Conservation (phyloP, 2,329 filamentous ascomycete species). For the Aspergillus tamarii region DNA sequence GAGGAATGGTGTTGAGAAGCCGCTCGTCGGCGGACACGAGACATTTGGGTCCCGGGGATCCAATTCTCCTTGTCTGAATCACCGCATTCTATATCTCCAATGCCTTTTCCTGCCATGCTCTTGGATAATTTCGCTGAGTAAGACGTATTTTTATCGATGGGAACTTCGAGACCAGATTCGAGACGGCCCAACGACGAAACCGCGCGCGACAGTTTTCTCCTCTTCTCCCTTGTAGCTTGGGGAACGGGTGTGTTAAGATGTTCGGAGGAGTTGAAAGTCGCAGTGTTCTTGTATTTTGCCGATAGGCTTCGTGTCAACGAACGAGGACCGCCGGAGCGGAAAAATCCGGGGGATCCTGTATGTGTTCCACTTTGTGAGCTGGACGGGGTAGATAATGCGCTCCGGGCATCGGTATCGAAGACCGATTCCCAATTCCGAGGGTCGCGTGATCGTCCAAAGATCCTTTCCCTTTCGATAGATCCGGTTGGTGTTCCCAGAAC, state of each 20-base stretch:
- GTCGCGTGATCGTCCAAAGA: slow-evolving; percentile 78
- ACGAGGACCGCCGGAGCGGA: slow-evolving; percentile 69
- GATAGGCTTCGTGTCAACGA: slow-evolving; percentile 52
- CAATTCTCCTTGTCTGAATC: slow-evolving; percentile 98
- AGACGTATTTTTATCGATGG: slow-evolving; percentile 42
- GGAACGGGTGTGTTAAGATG: slow-evolving; percentile 56
- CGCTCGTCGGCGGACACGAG: slow-evolving; percentile 42
- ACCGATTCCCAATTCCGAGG: slow-evolving; percentile 90
- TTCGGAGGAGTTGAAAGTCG: slow-evolving; percentile 41
- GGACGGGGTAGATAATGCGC: slow-evolving; percentile 77
- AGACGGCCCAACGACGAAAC: slow-evolving; percentile 66
- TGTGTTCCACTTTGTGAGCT: slow-evolving; percentile 69
- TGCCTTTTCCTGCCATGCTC: slow-evolving; percentile 27
- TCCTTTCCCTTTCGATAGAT: slow-evolving; percentile 54
- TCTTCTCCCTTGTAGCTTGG: slow-evolving; percentile 53
- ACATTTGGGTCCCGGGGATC: slow-evolving; percentile 54
- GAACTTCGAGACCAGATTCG: slow-evolving; percentile 48
- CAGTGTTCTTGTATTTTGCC: slow-evolving; percentile 57
- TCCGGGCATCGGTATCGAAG: slow-evolving; percentile 77
- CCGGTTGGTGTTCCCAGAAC: slow-evolving; percentile 61
- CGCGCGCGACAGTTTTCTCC: slow-evolving; percentile 63
- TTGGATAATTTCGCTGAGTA: slow-evolving; percentile 32
- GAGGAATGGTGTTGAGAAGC: slow-evolving; percentile 30
- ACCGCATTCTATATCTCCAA: slow-evolving; percentile 52
- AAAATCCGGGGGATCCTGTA: slow-evolving; percentile 76